A percentile compares a stretch with the other conserved stretches of the same genome.
phyloP scores from a whole-genome alignment of 129 eudicot species.

The Artemisia annua region DNA sequence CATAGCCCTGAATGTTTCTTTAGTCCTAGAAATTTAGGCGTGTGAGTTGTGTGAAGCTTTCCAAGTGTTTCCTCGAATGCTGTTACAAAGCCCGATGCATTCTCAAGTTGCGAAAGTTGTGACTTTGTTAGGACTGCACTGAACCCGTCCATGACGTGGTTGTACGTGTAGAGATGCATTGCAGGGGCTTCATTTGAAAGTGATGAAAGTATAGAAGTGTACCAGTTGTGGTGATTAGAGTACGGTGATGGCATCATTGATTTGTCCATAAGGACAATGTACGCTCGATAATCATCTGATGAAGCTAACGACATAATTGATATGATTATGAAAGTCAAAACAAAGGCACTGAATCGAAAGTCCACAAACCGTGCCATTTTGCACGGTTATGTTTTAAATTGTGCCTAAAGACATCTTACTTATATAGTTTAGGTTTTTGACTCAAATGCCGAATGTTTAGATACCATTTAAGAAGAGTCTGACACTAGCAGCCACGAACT shows the following conservation, averaged over 20 bases:
- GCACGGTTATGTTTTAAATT: constrained; percentile 21
- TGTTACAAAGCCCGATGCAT: constrained; percentile 36
- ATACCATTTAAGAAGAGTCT: constrained; percentile 9
- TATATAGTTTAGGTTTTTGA: neutral
- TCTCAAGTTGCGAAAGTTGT: constrained; percentile 32
- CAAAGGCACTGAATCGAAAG: constrained; percentile 23
- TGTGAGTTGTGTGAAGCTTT: constrained; percentile 44
- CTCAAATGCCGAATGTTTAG: constrained; percentile 22
- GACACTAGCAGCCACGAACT: constrained; percentile 5
- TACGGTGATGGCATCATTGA: constrained; percentile 46
- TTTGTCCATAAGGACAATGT: constrained; percentile 54
- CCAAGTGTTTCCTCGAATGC: constrained; percentile 41
- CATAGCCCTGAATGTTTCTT: constrained; percentile 39
- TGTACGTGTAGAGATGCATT: constrained; percentile 48
- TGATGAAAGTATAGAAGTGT: constrained; percentile 45
- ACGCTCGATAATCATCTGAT: constrained; percentile 32
- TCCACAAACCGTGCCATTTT: constrained; percentile 16
- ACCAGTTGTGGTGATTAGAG: constrained; percentile 47
- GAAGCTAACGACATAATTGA: constrained; percentile 23
- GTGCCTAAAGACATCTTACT: constrained; percentile 15
- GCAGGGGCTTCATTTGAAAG: constrained; percentile 30
- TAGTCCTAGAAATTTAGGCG: constrained; percentile 46
- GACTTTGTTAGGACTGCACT: constrained; percentile 36
- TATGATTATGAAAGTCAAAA: constrained; percentile 14
- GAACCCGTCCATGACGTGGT: constrained; percentile 46